A percentile compares a stretch with the other conserved stretches of the same genome.
These are phyloP conservation scores for Solanum aculeatissimum DNA, from an alignment of 305 asterid species.

Conservation along the genomic window DNA sequence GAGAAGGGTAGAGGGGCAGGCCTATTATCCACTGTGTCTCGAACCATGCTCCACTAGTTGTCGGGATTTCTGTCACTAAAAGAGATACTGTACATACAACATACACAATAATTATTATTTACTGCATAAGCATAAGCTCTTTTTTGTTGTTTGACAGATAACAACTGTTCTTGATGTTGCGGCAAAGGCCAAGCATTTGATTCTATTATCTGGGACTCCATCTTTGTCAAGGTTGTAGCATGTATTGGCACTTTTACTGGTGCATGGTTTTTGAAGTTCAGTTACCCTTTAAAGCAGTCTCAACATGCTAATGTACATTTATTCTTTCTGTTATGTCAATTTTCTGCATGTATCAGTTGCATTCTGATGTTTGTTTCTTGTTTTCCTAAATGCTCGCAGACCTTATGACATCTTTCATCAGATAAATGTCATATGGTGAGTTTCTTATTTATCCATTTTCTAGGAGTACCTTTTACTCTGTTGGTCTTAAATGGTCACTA, in stretches of 20 bases:
- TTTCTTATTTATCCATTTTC: constrained; percentile 7
- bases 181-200: constrained; percentile 62
- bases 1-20: neutral
- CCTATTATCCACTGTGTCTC: neutral
- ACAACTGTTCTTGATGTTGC: constrained; percentile 62
- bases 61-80: neutral
- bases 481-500: constrained; percentile 2
- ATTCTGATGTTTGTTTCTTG: constrained; percentile 19
- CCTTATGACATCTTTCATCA: constrained; percentile 97
- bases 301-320: neutral
- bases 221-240: constrained; percentile 79
- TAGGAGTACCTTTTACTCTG: neutral
- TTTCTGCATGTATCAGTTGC: constrained; percentile 3
- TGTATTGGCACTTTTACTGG: neutral
- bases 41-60: neutral
- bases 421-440: constrained; percentile 88
- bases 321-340: neutral
- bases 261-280: neutral
- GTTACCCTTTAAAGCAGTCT: neutral
- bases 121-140: neutral
- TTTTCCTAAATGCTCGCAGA: constrained; percentile 80
- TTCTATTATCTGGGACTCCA: constrained; percentile 96
- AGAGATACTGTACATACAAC: neutral
- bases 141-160: constrained; percentile 30
- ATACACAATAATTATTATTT: neutral